phyloP scores from a whole-genome alignment of 1,284 basidiomycete genomes.

The Lentinus polychrous region DNA sequence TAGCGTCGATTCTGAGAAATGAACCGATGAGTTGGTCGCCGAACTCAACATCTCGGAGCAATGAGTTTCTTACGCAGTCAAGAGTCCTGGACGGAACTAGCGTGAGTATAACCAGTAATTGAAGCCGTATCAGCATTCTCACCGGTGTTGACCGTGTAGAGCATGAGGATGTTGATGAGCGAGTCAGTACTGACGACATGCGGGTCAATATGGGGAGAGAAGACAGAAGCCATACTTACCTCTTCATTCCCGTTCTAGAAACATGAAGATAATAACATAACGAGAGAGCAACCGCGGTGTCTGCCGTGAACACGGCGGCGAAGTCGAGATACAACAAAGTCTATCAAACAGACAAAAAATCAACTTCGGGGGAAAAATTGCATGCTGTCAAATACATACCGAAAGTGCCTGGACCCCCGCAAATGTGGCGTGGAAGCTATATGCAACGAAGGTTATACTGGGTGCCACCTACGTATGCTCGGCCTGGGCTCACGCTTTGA shows the following conservation, averaged over 20 bases:
- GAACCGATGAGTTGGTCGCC: background rate
- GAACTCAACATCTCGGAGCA: background rate
- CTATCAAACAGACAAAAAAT: constrained; percentile 5
- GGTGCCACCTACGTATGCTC: background rate
- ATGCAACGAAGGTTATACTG: background rate
- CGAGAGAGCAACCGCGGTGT: constrained; percentile 27
- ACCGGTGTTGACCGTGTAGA: constrained; percentile 34
- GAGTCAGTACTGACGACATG: constrained; percentile 27
- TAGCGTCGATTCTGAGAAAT: constrained; percentile 34
- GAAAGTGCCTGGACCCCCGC: constrained; percentile 13
- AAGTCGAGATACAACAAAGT: constrained; percentile 23
- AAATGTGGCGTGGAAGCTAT: constrained; percentile 14
- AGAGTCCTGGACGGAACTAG: constrained; percentile 18
- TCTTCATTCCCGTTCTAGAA: constrained; percentile 29
- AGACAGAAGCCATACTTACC: constrained; percentile 16
- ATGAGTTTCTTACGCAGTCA: constrained; percentile 42
- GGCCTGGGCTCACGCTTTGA: constrained; percentile 11
- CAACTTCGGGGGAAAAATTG: background rate
- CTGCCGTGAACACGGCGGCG: constrained; percentile 21
- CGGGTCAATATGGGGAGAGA: background rate
- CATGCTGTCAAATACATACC: constrained; percentile 5
- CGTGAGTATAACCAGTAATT: background rate
- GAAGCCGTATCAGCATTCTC: constrained; percentile 5
- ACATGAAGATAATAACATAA: constrained; percentile 27
- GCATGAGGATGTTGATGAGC: constrained; percentile 27